Evolutionary conservation across 257 asterid species (phyloP), one percentile per base, ranked within the genome.

Genomic region (Jacaranda mimosifolia): DNA sequence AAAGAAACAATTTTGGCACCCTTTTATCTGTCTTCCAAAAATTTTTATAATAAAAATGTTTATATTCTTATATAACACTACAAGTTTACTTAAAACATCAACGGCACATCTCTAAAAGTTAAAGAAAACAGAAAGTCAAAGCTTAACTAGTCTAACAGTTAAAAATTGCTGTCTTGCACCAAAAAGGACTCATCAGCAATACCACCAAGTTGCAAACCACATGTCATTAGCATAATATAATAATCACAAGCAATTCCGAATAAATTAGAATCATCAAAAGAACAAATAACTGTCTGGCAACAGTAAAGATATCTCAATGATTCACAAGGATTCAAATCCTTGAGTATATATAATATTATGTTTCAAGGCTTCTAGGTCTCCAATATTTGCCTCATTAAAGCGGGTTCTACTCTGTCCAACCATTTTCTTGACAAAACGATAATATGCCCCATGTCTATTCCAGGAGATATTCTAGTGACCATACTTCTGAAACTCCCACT

Each of bases 401-500:
- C 40, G 17, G 17, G 49, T 62, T 53, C 40, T 56, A 46, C 51
- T 68, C 60, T 5, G 67, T 49, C 62, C 43, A 68, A 53, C 60
- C 9, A 48, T 14, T 76, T 45, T 83, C 82, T 66, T 32, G 51
- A 19, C 36, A 53, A 45, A 55, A 82, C 40, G 74, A 55, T 71
- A 45, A 63, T 42, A 26, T 13, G 21, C 21, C 48, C 55, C 46
- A 64, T 48, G 21, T 39, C 19, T 38, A 32, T 19, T 55, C 66
- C 68, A 60, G 43, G 46, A 64, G 68, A 51, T 53, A 65, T 62
- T 80, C 84, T 89, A 95, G 84, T 95, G 99, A 53, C 98, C 99
- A 9, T 95, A 95, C 84, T 93, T 95, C 89, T 93, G 97, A 86
- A 95, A 93, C 88, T 95, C 99, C 99, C 98, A 95, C 80, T 95